Base-by-base conservation (phyloP, 2,329 filamentous ascomycete species). In the Nothopassalora personata region DNA sequence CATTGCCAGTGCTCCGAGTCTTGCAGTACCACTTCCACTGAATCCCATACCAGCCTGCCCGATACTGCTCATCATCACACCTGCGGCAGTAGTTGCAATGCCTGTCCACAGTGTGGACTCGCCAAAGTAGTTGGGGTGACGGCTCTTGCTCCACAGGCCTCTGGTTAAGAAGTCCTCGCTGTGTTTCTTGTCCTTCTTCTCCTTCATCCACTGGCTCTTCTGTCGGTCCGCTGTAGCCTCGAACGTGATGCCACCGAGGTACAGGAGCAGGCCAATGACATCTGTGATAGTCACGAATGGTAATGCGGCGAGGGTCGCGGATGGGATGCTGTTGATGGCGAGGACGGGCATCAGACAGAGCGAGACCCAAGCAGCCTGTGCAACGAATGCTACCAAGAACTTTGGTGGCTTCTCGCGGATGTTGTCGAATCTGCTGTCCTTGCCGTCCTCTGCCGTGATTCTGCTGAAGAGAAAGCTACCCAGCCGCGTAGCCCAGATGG, bases 51-150 rank as follows among this genome's bases (percentile, higher is more conserved):
- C 84, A 1, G 76, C 67, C 70, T 84, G 83, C 1, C 82, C 82
- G 0, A 82, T 79, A n/a, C 72, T 74, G 13, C 77, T 76, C 1
- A 81, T 72, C 52, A 90, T 74, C 1, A 1, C 75, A 0, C 85
- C 84, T 0, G 80, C 83, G 0, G 83, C 80, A 0, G 78, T 73
- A 5, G 83, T 81, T 0, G 86, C 85, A 59, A 89, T 81, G 1
- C 87, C 86, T 0, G 82, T 84, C 87, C 86, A 90, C 33, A 90
- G 75, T 10, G 83, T 86, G 30, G 79, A 80, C 71, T 89, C 86
- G n/a, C 86, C 87, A 70, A 89, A 87, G 75, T 89, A 89, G 68
- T 89, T 87, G 0, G 86, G 86, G 72, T 87, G 84, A 60, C 84
- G 75, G 51, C 79, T 82, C 68, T 81, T 79, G 5, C 77, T 76